A percentile compares a stretch with the other conserved stretches of the same genome.
Conservation (phyloP, 352 stramenopile species). For the Globisporangium alternatum region DNA sequence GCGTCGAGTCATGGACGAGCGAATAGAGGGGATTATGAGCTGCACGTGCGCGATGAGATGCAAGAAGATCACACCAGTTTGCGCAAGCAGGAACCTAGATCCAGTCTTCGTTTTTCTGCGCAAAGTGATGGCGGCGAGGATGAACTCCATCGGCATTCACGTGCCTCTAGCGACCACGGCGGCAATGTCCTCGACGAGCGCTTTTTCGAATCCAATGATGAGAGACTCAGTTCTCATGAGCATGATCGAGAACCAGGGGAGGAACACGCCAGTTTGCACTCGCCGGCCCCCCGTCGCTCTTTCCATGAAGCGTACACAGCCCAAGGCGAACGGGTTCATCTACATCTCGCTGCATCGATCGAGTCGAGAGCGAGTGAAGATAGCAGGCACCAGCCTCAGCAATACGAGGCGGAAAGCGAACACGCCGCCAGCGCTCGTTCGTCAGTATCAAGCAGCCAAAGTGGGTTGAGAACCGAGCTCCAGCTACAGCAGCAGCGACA, state of each 20-base stretch:
- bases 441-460: neutral
- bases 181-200: neutral
- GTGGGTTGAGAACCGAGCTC: neutral
- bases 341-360: neutral
- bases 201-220: neutral
- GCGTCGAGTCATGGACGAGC: neutral
- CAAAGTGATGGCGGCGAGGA: neutral
- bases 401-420: neutral
- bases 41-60: neutral
- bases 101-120: neutral
- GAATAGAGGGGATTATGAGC: neutral
- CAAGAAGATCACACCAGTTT: neutral
- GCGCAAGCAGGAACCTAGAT: neutral
- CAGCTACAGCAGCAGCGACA: neutral
- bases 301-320: neutral
- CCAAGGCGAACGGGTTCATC: neutral
- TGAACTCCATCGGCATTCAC: no score
- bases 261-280: neutral
- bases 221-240: neutral
- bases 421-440: conserved; percentile 1
- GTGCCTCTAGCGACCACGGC: neutral
- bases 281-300: neutral
- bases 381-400: neutral
- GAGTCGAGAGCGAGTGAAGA: neutral
- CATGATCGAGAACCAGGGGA: neutral